Conservation (phyloP, 768 basidiomycete species). For the Harrya chromipes region DNA sequence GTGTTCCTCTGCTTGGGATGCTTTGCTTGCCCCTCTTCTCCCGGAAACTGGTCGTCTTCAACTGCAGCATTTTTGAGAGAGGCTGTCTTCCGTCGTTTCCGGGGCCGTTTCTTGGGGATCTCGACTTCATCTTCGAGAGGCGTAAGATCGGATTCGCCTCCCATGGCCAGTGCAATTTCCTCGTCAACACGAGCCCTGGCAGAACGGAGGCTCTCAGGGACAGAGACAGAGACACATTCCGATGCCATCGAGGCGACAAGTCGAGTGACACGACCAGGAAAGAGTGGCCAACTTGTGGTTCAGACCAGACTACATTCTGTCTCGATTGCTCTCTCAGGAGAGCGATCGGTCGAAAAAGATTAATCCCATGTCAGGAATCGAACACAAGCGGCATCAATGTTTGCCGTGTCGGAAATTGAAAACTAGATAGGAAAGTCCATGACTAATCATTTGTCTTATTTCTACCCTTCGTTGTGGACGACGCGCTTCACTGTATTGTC, state of each 20-base stretch:
- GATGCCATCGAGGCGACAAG: slow-evolving; percentile 3
- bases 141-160: slow-evolving; percentile 15
- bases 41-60: not conserved
- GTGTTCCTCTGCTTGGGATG: not conserved
- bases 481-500: not conserved
- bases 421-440: not conserved
- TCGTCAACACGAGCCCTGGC: not conserved
- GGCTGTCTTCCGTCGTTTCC: not conserved
- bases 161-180: not conserved
- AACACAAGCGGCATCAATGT: not conserved
- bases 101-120: not conserved
- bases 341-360: not conserved
- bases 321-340: slow-evolving; percentile 6
- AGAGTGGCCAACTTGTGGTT: too few relatives aligned
- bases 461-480: not conserved
- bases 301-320: too few relatives aligned
- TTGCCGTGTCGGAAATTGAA: slow-evolving; percentile 22
- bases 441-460: slow-evolving; percentile 1
- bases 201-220: not conserved
- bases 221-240: not conserved
- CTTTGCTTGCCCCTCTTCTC: too few relatives aligned
- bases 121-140: slow-evolving; percentile 11
- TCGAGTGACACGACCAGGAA: too few relatives aligned
- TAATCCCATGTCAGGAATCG: not conserved
- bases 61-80: not conserved